A percentile compares a stretch with the other conserved stretches of the same genome.
These are phyloP conservation scores for Trametes maxima DNA, from an alignment of 768 basidiomycete genomes.

Conservation along the genomic window DNA sequence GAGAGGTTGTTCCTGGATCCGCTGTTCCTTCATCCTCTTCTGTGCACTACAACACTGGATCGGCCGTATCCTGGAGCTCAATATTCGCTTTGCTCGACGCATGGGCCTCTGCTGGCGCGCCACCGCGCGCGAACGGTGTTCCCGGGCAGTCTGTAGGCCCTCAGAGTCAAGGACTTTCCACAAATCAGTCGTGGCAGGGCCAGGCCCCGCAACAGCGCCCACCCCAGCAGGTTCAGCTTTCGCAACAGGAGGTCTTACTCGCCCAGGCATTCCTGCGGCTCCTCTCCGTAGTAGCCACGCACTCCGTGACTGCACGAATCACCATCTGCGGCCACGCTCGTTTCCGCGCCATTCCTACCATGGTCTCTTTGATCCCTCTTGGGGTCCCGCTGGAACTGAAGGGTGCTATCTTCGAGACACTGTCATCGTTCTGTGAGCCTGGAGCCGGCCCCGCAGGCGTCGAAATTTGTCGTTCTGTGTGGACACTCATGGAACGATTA, in stretches of 20 bases:
- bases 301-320: constrained; percentile 77
- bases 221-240: constrained; percentile 47
- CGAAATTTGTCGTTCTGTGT: constrained; percentile 81
- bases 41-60: constrained; percentile 48
- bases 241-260: constrained; percentile 74
- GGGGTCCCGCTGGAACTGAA: constrained; percentile 90
- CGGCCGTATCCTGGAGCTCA: constrained; percentile 74
- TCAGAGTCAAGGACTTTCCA: constrained; percentile 21
- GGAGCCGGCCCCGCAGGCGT: constrained; percentile 73
- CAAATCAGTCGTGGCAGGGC: constrained; percentile 32
- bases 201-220: constrained; percentile 43
- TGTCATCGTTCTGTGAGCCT: constrained; percentile 82
- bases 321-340: constrained; percentile 76
- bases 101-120: constrained; percentile 63
- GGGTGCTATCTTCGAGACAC: constrained; percentile 77
- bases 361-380: constrained; percentile 77
- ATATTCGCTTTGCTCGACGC: constrained; percentile 77
- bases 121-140: constrained; percentile 44
- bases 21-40: constrained; percentile 46
- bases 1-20: constrained; percentile 66
- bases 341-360: constrained; percentile 79
- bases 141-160: constrained; percentile 35
- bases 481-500: constrained; percentile 81
- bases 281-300: constrained; percentile 70
- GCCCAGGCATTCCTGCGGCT: constrained; percentile 82